phyloP scores from a whole-genome alignment of 257 asterid species.

The Eucommia ulmoides region DNA sequence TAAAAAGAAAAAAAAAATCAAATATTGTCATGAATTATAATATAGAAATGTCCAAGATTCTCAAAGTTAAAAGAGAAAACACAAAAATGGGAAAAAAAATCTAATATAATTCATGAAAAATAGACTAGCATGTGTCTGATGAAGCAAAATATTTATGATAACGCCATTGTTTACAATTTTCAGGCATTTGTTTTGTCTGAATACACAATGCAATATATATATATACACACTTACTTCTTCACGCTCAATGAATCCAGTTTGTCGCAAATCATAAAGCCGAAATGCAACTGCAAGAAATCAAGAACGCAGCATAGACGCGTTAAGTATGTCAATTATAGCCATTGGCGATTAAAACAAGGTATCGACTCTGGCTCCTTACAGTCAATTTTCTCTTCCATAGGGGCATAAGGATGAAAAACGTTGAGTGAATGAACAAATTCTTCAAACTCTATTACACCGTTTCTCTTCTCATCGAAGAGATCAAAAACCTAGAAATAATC shows the following conservation, averaged over 20 bases:
- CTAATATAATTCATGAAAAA: no score
- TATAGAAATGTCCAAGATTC: no score
- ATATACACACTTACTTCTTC: constrained; percentile 39
- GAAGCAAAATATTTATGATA: no score
- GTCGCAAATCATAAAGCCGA: constrained; percentile 30
- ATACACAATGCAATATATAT: no score
- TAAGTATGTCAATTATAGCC: background rate
- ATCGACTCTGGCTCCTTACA: constrained; percentile 10
- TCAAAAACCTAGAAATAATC: constrained; percentile 19
- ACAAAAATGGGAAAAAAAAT: no score
- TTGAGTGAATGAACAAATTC: constrained; percentile 18
- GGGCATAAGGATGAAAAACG: constrained; percentile 22
- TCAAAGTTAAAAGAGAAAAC: no score
- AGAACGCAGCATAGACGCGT: background rate
- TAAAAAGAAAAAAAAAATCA: no score
- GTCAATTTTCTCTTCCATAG: constrained; percentile 15
- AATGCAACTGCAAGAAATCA: constrained; percentile 28
- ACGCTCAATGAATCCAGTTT: constrained; percentile 38
- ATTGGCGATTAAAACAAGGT: no score
- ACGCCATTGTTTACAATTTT: no score
- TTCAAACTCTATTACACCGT: constrained; percentile 21
- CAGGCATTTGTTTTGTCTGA: background rate
- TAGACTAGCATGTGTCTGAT: no score
- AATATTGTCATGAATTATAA: no score
- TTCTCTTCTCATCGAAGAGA: constrained; percentile 18